Percentiles rank a stretch among this genome's conserved stretches.
These are phyloP conservation scores for Pichia sorboxylosa DNA, from an alignment of 1,139 yeast species.

Conservation along the genomic window DNA sequence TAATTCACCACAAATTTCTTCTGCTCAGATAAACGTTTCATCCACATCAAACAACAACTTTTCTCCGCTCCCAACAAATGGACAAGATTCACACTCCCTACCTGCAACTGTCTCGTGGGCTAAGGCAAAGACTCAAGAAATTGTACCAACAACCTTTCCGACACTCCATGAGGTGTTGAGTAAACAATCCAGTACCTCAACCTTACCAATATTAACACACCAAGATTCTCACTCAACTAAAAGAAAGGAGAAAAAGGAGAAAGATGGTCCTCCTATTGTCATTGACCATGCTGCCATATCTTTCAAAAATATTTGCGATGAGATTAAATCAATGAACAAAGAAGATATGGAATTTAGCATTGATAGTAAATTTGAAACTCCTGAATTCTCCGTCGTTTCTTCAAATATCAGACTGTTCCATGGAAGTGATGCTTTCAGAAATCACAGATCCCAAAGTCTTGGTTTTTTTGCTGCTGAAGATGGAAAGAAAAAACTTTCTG, in stretches of 20 bases:
- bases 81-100: slow-evolving; percentile 24
- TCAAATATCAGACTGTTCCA: slow-evolving; percentile 15
- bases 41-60: not conserved
- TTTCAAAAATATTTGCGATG: slow-evolving; percentile 18
- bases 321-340: slow-evolving; percentile 17
- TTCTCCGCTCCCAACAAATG: too few relatives aligned
- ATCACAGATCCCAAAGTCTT: slow-evolving; percentile 11
- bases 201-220: slow-evolving; percentile 18
- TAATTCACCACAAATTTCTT: slow-evolving; percentile 10
- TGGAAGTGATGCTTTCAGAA: slow-evolving; percentile 11
- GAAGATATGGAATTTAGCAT: slow-evolving; percentile 16
- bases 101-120: slow-evolving; percentile 58
- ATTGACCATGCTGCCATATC: slow-evolving; percentile 17
- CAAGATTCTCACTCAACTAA: slow-evolving; percentile 10
- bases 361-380: slow-evolving; percentile 14
- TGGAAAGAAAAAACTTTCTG: slow-evolving; percentile 15
- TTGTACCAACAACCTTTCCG: slow-evolving; percentile 46
- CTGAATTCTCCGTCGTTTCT: slow-evolving; percentile 4
- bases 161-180: slow-evolving; percentile 52
- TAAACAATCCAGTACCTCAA: slow-evolving; percentile 10
- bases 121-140: slow-evolving; percentile 16
- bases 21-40: slow-evolving; percentile 9
- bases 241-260: slow-evolving; percentile 22
- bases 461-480: slow-evolving; percentile 10
- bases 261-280: slow-evolving; percentile 16